These are phyloP conservation scores for Cardamine chenopodiifolia DNA, from an alignment of 345 rosid genomes.

Conservation along the genomic window DNA sequence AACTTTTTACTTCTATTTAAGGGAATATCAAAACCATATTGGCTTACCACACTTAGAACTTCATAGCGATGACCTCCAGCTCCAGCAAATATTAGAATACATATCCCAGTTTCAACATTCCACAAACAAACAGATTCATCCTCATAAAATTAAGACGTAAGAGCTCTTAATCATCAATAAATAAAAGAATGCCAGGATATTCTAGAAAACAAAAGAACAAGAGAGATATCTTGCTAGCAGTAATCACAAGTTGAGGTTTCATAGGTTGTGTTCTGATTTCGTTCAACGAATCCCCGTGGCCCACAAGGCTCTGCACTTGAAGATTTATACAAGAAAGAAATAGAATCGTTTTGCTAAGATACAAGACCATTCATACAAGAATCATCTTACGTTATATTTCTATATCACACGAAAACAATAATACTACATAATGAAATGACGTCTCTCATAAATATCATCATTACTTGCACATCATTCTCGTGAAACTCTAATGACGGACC, in stretches of 20 bases:
- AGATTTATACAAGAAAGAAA: conserved; percentile 20
- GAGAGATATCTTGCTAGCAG: conserved; percentile 84
- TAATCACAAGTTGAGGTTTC: conserved; percentile 82
- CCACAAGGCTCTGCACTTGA: conserved; percentile 81
- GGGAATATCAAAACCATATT: not conserved
- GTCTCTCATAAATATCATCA: no score
- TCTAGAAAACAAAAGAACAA: not conserved
- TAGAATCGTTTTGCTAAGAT: conserved; percentile 13
- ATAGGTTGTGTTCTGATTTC: conserved; percentile 95
- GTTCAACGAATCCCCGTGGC: conserved; percentile 95
- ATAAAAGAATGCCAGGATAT: conserved; percentile 22
- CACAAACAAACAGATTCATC: conserved; percentile 96
- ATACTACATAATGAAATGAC: no score
- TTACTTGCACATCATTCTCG: no score
- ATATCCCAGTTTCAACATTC: conserved; percentile 96
- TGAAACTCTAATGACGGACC: no score
- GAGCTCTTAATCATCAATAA: conserved; percentile 28
- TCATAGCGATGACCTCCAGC: conserved; percentile 98
- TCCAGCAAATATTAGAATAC: conserved; percentile 95
- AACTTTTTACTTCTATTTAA: not conserved
- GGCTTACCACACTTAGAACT: conserved; percentile 91
- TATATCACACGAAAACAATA: no score
- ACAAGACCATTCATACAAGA: conserved; percentile 17
- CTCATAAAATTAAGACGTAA: conserved; percentile 46
- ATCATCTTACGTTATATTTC: no score